Evolutionary conservation across 2,329 filamentous ascomycete genomes (phyloP), one percentile per base, ranked within the genome.

Genomic region (Phoma sp.): DNA sequence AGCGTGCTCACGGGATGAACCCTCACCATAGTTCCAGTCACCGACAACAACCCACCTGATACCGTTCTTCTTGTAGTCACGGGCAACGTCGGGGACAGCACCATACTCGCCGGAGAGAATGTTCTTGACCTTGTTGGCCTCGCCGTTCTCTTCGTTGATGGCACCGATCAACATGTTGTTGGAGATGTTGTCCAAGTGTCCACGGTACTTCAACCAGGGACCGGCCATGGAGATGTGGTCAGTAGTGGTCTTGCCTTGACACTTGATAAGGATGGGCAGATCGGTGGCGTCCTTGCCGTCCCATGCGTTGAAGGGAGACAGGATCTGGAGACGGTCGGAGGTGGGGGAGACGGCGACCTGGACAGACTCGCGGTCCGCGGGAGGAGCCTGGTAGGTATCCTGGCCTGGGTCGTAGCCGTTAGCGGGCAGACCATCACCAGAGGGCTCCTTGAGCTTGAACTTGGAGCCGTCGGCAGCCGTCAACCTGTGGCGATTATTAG

Each of bases 101-200:
- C 89, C 92, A 77, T 86, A 93, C 66, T 93, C 86, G 69, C 88
- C 90, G 60, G 83, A 96, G 71, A 89, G 88, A 79, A 85, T 80
- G 87, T 99, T 97, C 85, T 91, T 89, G 78, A 99, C 83, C 85
- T 96, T 96, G 87, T 99, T 99, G 71, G 92, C 93, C 83, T 98
- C 91, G 57, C 89, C 91, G 80, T 98, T 99, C 73, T 90, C 93
- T 71, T 89, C 88, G 82, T 97, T 99, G 81, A 92, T 91, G 72
- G 95, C 95, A 82, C 93, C 93, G 69, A 98, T 97, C 77, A 98
- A 81, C 91, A 97, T 96, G 86, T 98, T 98, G 88, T 98, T 97
- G 75, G 93, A 97, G 82, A 98, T 97, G 86, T 98, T 98, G 86
- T 97, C 93, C 72, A 98, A 85, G 77, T 98, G 93, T 60, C 93